These are phyloP conservation scores for Sarcodon aspratus DNA, from an alignment of 768 basidiomycete genomes.

Conservation along the genomic window DNA sequence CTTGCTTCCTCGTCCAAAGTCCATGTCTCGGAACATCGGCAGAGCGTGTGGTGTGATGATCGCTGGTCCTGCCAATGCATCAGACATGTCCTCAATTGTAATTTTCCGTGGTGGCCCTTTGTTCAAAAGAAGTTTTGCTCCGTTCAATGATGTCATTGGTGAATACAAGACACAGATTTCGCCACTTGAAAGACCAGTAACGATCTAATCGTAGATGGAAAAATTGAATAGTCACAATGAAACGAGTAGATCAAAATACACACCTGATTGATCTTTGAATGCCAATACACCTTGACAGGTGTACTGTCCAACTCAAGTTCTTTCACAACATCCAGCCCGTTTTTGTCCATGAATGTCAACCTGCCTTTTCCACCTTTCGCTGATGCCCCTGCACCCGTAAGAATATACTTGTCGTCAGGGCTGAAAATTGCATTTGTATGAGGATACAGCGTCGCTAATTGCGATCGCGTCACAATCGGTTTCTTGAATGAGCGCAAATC, in stretches of 20 bases:
- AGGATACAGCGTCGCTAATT: conserved; percentile 72
- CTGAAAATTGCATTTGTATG: conserved; percentile 93
- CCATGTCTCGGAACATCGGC: conserved; percentile 84
- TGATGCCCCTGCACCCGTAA: conserved; percentile 71
- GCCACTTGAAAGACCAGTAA: conserved; percentile 81
- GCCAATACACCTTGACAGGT: conserved; percentile 90
- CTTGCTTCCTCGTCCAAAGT: conserved; percentile 56
- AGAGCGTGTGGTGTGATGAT: conserved; percentile 89
- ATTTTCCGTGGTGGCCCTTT: conserved; percentile 80
- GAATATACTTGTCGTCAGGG: conserved; percentile 81
- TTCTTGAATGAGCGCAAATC: conserved; percentile 87
- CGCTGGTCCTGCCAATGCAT: conserved; percentile 72
- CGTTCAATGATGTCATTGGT: conserved; percentile 79
- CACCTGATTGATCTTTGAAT: conserved; percentile 95
- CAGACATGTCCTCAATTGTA: conserved; percentile 82
- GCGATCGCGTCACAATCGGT: conserved; percentile 59
- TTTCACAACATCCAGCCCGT: conserved; percentile 58
- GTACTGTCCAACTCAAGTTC: conserved; percentile 59
- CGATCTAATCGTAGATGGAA: conserved; percentile 41
- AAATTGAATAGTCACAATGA: conserved; percentile 1
- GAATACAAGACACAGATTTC: conserved; percentile 88
- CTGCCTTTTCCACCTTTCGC: conserved; percentile 59
- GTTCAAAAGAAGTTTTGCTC: conserved; percentile 80
- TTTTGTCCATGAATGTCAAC: conserved; percentile 63
- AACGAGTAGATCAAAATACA: conserved; percentile 14